These are phyloP conservation scores for Rhodotorula sp. DNA, from an alignment of 1,284 basidiomycete genomes.

Conservation along the genomic window DNA sequence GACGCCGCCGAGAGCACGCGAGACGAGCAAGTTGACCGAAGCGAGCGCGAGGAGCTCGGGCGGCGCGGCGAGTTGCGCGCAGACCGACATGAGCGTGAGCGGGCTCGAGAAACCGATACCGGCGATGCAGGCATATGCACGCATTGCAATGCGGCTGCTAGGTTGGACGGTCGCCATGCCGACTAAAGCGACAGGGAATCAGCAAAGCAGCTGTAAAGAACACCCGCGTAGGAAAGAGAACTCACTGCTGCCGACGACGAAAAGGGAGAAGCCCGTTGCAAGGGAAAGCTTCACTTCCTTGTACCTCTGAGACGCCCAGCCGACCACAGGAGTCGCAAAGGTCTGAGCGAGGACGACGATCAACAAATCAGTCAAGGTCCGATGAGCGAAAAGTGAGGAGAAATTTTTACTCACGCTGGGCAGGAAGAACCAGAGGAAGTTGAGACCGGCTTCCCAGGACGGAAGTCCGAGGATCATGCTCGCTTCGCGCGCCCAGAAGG, in stretches of 20 bases:
- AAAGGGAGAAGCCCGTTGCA: background rate
- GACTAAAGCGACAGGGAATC: background rate
- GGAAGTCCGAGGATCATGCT: background rate
- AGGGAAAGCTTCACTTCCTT: background rate
- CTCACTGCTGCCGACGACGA: conserved; percentile 2
- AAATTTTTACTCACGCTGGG: background rate
- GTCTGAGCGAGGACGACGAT: background rate
- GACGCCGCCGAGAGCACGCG: conserved; percentile 6
- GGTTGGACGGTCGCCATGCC: conserved; percentile 5
- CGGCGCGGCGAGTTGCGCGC: conserved; percentile 3
- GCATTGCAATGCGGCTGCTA: conserved; percentile 3
- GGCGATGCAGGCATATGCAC: background rate
- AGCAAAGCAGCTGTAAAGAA: background rate
- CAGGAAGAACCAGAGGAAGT: conserved; percentile 5
- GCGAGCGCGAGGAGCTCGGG: conserved; percentile 6
- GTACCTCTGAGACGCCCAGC: background rate
- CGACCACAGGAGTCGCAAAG: background rate
- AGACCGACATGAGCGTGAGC: conserved; percentile 6
- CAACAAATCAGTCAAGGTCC: too few species aligned
- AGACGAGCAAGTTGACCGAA: conserved; percentile 7
- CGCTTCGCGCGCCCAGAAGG: conserved; percentile 2
- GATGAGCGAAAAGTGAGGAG: too few species aligned
- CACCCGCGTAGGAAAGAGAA: background rate
- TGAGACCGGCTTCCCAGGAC: conserved; percentile 4
- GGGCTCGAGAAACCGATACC: conserved; percentile 3